Evolutionary conservation across 169 alveolate species (phyloP).

Genomic region (Theileria orientalis): DNA sequence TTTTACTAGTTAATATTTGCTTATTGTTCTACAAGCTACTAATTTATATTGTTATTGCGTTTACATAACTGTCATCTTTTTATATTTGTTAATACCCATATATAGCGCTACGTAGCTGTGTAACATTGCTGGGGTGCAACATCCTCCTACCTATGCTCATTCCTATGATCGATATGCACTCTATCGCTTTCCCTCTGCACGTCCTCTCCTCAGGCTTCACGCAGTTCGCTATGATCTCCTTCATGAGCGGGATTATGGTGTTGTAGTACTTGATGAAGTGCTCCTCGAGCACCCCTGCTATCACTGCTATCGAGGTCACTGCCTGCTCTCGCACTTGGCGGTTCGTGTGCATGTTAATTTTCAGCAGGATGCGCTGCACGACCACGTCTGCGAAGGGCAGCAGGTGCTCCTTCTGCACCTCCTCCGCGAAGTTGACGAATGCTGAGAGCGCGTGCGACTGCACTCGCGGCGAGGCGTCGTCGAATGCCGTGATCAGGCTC

Average conservation of each 20-base stretch:
- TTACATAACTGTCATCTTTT: too few relatives aligned
- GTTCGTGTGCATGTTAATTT: slow-evolving; percentile 64
- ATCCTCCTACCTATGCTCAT: slow-evolving; percentile 79
- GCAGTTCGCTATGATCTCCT: slow-evolving; percentile 75
- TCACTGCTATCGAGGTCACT: slow-evolving; percentile 87
- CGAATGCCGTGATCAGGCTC: slow-evolving; percentile 78
- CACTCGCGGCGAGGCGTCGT: slow-evolving; percentile 82
- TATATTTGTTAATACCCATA: too few relatives aligned
- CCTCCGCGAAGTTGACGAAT: slow-evolving; percentile 88
- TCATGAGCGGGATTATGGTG: slow-evolving; percentile 82
- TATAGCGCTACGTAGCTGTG: not conserved
- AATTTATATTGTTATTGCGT: too few relatives aligned
- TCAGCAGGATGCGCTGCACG: slow-evolving; percentile 78
- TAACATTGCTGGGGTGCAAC: not conserved
- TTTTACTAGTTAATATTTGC: too few relatives aligned
- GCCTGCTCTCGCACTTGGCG: slow-evolving; percentile 85
- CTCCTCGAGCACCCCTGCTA: slow-evolving; percentile 89
- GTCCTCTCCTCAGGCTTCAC: slow-evolving; percentile 80
- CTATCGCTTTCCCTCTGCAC: slow-evolving; percentile 87
- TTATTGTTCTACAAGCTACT: too few relatives aligned
- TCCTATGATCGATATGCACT: slow-evolving; percentile 88
- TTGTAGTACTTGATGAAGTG: slow-evolving; percentile 82
- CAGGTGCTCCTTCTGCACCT: slow-evolving; percentile 80
- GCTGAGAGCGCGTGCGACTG: slow-evolving; percentile 90
- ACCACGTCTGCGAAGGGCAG: slow-evolving; percentile 79